phyloP scores from a whole-genome alignment of 2,329 filamentous ascomycete genomes.

The Colletotrichum siamense region DNA sequence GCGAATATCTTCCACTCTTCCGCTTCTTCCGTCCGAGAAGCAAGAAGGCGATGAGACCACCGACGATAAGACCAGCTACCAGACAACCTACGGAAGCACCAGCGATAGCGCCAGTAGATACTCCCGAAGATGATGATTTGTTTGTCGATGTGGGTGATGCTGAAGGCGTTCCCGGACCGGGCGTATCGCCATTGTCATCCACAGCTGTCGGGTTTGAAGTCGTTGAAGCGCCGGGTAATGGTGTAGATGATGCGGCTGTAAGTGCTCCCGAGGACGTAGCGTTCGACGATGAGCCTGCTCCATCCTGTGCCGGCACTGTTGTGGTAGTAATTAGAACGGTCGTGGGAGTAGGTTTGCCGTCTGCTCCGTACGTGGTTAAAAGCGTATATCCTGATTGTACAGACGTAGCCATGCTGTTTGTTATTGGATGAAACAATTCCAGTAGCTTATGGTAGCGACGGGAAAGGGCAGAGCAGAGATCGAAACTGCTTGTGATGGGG shows the following conservation, averaged over 20 bases:
- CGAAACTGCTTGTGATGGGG: not conserved
- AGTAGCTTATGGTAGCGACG: not conserved
- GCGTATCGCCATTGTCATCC: not conserved
- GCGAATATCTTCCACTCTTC: conserved; percentile 16
- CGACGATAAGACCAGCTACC: not conserved
- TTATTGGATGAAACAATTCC: fast-evolving
- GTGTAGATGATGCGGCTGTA: not conserved
- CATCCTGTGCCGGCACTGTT: not conserved
- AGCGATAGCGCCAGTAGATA: not conserved
- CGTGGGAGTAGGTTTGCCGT: too few relatives aligned
- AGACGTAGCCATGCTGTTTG: fast-evolving
- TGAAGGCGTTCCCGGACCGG: not conserved
- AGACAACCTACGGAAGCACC: not conserved
- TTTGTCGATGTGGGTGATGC: not conserved
- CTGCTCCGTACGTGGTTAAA: fast-evolving
- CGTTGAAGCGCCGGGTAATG: not conserved
- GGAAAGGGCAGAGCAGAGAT: not conserved
- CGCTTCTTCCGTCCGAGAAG: not conserved
- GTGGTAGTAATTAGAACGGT: not conserved
- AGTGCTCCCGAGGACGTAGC: not conserved
- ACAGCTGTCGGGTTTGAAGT: fast-evolving
- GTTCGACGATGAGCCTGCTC: not conserved
- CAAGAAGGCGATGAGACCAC: not conserved
- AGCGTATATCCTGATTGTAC: fast-evolving
- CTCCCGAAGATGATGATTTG: not conserved